Conservation (phyloP, 2,329 filamentous ascomycete species). For the Curvularia sp. region DNA sequence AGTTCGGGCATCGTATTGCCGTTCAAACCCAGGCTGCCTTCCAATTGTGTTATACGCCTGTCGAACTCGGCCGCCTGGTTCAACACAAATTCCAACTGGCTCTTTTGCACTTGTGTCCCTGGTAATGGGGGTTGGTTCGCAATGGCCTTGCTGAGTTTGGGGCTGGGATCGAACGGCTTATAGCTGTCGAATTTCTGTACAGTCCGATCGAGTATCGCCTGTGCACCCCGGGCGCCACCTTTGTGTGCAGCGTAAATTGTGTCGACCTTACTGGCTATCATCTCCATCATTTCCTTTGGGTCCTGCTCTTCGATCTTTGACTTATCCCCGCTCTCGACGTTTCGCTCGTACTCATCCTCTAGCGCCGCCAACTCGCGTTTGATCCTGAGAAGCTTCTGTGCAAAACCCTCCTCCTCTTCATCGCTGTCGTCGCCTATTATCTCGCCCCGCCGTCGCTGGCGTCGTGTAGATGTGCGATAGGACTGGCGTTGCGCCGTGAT, state of each 20-base stretch:
- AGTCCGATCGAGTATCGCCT: constrained; percentile 46
- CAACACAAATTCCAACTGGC: constrained; percentile 65
- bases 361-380: constrained; percentile 78
- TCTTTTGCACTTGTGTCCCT: constrained; percentile 42
- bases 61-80: constrained; percentile 89
- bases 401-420: constrained; percentile 70
- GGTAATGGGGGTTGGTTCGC: constrained; percentile 42
- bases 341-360: constrained; percentile 64
- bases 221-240: constrained; percentile 45
- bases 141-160: constrained; percentile 38
- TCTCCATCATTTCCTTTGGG: constrained; percentile 66
- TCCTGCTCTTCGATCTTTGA: constrained; percentile 49
- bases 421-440: constrained; percentile 75
- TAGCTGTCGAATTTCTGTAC: constrained; percentile 47
- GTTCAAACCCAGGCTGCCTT: constrained; percentile 80
- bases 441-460: constrained; percentile 68
- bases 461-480: constrained; percentile 76
- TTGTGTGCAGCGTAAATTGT: constrained; percentile 60
- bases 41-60: constrained; percentile 76
- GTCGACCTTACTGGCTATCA: constrained; percentile 73
- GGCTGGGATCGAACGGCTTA: constrained; percentile 36
- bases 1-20: constrained; percentile 70
- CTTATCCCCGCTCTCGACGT: constrained; percentile 53
- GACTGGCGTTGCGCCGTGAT: constrained; percentile 78
- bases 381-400: constrained; percentile 80